Conservation (phyloP, 2,329 filamentous ascomycete species). For the Penicillium freii region DNA sequence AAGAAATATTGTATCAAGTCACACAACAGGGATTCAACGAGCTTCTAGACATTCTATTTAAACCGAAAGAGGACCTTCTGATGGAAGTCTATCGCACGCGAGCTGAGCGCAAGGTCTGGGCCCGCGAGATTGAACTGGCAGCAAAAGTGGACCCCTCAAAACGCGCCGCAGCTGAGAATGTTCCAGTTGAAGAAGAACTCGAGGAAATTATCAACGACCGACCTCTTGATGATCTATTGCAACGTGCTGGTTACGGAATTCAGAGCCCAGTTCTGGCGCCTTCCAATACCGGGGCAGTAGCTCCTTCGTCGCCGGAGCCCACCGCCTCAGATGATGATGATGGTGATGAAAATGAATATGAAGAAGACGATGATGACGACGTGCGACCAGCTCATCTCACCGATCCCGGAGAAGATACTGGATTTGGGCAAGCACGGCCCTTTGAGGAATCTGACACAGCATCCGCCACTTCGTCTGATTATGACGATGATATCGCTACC, state of each 20-base stretch:
- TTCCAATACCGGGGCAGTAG: conserved; percentile 21
- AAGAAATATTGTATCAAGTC: conserved; percentile 86
- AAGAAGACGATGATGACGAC: conserved; percentile 18
- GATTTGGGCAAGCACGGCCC: conserved; percentile 9
- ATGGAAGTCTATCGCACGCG: conserved; percentile 65
- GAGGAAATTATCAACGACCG: conserved; percentile 26
- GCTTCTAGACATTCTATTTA: conserved; percentile 82
- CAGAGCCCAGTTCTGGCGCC: conserved; percentile 25
- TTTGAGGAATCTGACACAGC: conserved; percentile 17
- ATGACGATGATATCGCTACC: conserved; percentile 2
- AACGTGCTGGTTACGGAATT: conserved; percentile 42
- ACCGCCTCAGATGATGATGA: conserved; percentile 25
- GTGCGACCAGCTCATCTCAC: conserved; percentile 26
- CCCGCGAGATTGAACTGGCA: conserved; percentile 42
- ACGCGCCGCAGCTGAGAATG: conserved; percentile 22
- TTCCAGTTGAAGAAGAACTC: conserved; percentile 24
- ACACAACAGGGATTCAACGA: conserved; percentile 93
- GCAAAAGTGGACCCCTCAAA: conserved; percentile 33
- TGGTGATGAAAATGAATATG: conserved; percentile 18
- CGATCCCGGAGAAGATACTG: conserved; percentile 19
- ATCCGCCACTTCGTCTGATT: conserved; percentile 22
- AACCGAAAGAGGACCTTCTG: conserved; percentile 72
- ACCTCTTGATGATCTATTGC: conserved; percentile 45
- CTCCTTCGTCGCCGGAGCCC: conserved; percentile 24
- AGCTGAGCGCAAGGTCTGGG: conserved; percentile 57